Conservation (phyloP, 202 grass and related monocot genomes). For the Sporobolus alterniflorus region DNA sequence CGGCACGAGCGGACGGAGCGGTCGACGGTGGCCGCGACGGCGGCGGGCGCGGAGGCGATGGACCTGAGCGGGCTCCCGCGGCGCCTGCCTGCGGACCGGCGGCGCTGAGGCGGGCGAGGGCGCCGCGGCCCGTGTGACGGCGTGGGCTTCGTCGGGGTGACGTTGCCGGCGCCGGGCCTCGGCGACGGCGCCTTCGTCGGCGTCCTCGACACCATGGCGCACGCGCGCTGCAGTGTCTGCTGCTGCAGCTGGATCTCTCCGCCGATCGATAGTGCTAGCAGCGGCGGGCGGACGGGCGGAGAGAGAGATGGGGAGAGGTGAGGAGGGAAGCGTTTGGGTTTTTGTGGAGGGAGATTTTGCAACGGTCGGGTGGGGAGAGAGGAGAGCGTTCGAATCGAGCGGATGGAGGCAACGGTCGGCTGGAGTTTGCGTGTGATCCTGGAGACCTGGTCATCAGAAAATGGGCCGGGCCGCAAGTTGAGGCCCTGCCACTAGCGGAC, state of each 20-base stretch:
- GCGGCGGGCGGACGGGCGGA: not conserved
- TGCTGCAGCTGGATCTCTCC: not conserved
- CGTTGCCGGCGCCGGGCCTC: not conserved
- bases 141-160: slow-evolving; percentile 38
- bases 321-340: not conserved
- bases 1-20: slow-evolving; percentile 71
- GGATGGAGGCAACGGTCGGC: no score
- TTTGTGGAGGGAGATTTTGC: slow-evolving; percentile 19
- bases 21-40: slow-evolving; percentile 50
- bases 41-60: slow-evolving; percentile 26
- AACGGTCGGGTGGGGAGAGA: slow-evolving; percentile 19
- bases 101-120: not conserved
- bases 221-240: not conserved
- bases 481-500: no score
- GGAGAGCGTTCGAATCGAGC: not conserved
- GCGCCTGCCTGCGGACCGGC: slow-evolving; percentile 23
- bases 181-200: slow-evolving; percentile 37
- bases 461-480: no score
- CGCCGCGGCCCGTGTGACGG: slow-evolving; percentile 1
- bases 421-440: no score
- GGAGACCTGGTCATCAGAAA: no score
- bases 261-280: not conserved
- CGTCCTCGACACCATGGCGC: slow-evolving; percentile 67
- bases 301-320: not conserved
- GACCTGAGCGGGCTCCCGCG: slow-evolving; percentile 41